Evolutionary conservation across 192 early-diverging fungal species (phyloP), one percentile per base, ranked within the genome.

Genomic region (Phlyctochytrium arcticum): DNA sequence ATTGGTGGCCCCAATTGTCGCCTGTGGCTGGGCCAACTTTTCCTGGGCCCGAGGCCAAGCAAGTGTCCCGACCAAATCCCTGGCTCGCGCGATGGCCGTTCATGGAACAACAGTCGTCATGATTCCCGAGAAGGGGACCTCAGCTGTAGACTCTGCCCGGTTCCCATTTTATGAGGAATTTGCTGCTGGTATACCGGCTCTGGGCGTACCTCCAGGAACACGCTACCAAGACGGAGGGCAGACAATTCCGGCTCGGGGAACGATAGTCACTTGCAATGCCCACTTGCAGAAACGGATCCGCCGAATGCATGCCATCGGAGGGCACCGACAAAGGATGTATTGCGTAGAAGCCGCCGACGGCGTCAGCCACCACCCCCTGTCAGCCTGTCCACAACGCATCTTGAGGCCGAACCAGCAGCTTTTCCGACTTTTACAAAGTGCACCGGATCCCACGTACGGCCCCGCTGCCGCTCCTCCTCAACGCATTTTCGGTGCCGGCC

Each of bases 31-130:
- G 50, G 50, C 21, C 19, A 53, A 53, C 24, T 53, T 53, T 29
- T 19, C 19, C 15, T 53, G 50, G 50, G 15, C 12, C 15, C 15
- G 27, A 15, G 17, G 17, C 21, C 24, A 53, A 19, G 50, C 21
- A 29, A 26, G 21, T 53, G 50, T 53, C 17, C 50, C 50, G 50
- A 53, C 50, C 15, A 53, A 53, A 53, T 15, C 50, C 21, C 50
- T 53, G 50, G 50, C 50, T 15, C 50, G 50, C 0, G 50, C 15
- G 21, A 53, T 53, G 50, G 50, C 3, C 15, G 50, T 53, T 15
- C 50, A 53, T 19, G 50, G 50, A 26, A 24, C 50, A 29, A 53
- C 1, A 15, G 50, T 53, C 15, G n/a, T n/a, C n/a, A n/a, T n/a
- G n/a, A n/a, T n/a, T n/a, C n/a, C n/a, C n/a, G n/a, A n/a, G n/a